These are phyloP conservation scores for Sanghuangporus weigelae DNA, from an alignment of 1,284 basidiomycete species.

Conservation along the genomic window DNA sequence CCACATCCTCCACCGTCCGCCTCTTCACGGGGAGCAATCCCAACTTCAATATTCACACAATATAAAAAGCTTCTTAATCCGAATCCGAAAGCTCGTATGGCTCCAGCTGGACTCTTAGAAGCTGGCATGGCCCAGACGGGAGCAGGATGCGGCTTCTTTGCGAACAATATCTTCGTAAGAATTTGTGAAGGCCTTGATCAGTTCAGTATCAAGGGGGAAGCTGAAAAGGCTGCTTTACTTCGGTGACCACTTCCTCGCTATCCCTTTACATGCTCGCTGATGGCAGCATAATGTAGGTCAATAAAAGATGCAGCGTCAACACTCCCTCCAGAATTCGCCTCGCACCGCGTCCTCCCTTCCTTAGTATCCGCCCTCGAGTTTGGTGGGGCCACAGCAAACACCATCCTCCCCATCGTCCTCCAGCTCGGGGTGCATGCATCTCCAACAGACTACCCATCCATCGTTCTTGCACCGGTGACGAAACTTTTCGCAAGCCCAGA, in stretches of 20 bases:
- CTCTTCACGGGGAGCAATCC: conserved; percentile 76
- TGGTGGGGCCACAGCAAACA: conserved; percentile 75
- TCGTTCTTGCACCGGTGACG: conserved; percentile 74
- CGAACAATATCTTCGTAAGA: conserved; percentile 78
- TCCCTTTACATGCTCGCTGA: background rate
- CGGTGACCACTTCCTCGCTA: conserved; percentile 36
- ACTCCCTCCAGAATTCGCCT: conserved; percentile 85
- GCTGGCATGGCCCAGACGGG: conserved; percentile 69
- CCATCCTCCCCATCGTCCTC: conserved; percentile 79
- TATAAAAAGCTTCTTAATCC: conserved; percentile 90
- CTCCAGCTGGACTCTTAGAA: conserved; percentile 74
- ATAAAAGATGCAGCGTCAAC: conserved; percentile 77
- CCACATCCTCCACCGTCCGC: conserved; percentile 70
- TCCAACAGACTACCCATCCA: conserved; percentile 64
- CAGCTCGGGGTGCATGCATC: conserved; percentile 73
- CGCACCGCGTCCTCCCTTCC: conserved; percentile 84
- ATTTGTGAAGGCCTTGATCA: conserved; percentile 85
- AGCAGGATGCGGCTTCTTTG: conserved; percentile 74
- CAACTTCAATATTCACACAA: conserved; percentile 68
- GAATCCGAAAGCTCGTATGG: conserved; percentile 75
- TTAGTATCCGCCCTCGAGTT: conserved; percentile 82
- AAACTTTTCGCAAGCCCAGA: conserved; percentile 86
- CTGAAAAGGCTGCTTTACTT: conserved; percentile 75
- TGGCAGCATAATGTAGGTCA: conserved; percentile 38
- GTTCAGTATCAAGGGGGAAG: conserved; percentile 80